Evolutionary conservation across 768 basidiomycete species (phyloP), one percentile per base, ranked within the genome.

Genomic region (Russula compacta): DNA sequence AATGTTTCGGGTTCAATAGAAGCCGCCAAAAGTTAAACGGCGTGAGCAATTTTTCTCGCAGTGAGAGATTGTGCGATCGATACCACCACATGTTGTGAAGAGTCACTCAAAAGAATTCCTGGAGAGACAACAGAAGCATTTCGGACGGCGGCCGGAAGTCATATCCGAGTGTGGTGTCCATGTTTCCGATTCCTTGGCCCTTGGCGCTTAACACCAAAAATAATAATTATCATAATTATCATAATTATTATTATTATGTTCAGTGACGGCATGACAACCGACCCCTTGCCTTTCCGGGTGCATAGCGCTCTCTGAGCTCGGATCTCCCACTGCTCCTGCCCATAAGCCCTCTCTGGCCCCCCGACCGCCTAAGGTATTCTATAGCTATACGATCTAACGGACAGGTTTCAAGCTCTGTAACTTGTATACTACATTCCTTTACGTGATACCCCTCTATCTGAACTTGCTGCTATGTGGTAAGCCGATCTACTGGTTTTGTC

Each of bases 71-170:
- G 52, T 61, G 60, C 54, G 55, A 61, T 57, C 54, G 55, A 55
- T 32, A 11, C 52, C 32, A n/a, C 60, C 51, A 62, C 61, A 47
- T 53, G 61, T 63, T 63, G 61, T 63, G 61, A 63, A 63, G 50
- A 24, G 52, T 43, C 8, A 7, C 53, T 15, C 24, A 2, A 47
- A 17, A 17, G n/a, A 36, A n/a, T 36, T 50, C 32, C 46, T 39
- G 14, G n/a, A 54, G 8, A 48, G 14, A 15, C 35, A 42, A 48
- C 12, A 56, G 60, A 56, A 61, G 48, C 49, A 7, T 32, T 46
- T 42, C 35, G 49, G 35, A n/a, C 42, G 60, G 54, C 54, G 38
- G 49, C 60, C 60, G 60, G 49, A 36, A 43, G 40, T 57, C 56
- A 51, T 57, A 38, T 61, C 56, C 60, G 44, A 43, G 49, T 9